Base-by-base conservation (phyloP, 176 grass and related monocot species). In the Oryza glumipatula region DNA sequence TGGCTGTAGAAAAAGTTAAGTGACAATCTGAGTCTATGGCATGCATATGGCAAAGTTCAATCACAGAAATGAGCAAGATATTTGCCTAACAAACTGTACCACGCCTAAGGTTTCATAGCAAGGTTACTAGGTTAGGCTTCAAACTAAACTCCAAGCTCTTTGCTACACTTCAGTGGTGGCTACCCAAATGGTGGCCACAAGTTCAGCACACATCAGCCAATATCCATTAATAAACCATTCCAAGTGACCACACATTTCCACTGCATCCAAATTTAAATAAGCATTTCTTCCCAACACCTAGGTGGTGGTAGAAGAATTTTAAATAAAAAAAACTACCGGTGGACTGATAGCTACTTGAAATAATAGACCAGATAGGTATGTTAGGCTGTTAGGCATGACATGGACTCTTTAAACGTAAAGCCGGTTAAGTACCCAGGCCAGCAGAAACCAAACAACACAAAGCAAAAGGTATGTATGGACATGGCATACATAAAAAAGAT, bases 261-360 rank as follows among this genome's bases (percentile, higher is more conserved):
- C 26, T 60, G 49, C 66, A 88, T 71, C 19, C 26, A 70, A 56
- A 70, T 64, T 74, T 81, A 64, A 43, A 36, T 76, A 47, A 52
- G n/a, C 36, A 76, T 67, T 56, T 76, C 30, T 39, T 70, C 22
- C 54, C 3, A 81, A n/a, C 43, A 30, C 60, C 13, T 35, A 72
- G 69, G 54, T 39, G 54, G 58, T 74, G 69, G 45, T 43, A 65
- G 68, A 15, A 80, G n/a, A 58, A 36, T 22, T 80, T 86, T 44
- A 76, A 76, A 67, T 68, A 75, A 45, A 24, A 24, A 87, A 33
- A 33, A 32, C 30, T 3, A 32, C 38, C 33, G 7, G 11, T 22
- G 28, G 11, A 21, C 23, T 45, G 32, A 58, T 80, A 5, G 11
- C 12, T 19, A 76, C 32, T 68, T 68, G 15, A 81, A 87, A 74